These are phyloP conservation scores for Nothomitra cinnamomea DNA, from an alignment of 2,329 filamentous ascomycete species.

Conservation along the genomic window DNA sequence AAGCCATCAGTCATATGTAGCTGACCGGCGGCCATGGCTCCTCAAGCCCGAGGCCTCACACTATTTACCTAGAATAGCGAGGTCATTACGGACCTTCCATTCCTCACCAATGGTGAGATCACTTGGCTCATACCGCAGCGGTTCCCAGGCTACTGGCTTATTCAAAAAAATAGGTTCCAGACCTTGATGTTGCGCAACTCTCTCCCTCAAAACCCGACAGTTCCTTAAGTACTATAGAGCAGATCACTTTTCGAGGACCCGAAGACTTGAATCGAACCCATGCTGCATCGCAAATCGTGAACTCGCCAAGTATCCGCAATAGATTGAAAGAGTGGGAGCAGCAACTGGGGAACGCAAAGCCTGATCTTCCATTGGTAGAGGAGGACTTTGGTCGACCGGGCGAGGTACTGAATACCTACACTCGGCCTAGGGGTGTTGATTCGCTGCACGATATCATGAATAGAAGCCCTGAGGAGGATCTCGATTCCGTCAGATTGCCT, in stretches of 20 bases:
- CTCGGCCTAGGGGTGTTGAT: neutral
- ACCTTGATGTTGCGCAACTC: neutral
- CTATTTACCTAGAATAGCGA: too few species aligned
- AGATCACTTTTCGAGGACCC: too few species aligned
- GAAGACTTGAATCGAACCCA: too few species aligned
- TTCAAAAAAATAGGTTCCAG: neutral
- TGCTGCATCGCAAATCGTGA: too few species aligned
- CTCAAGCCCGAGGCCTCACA: too few species aligned
- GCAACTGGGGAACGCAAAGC: neutral
- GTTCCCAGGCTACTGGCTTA: neutral
- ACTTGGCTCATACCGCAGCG: neutral
- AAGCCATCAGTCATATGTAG: too few species aligned
- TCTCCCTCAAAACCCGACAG: neutral
- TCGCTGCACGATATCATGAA: neutral
- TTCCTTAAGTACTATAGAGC: neutral
- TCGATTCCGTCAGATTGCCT: neutral
- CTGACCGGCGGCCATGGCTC: too few species aligned
- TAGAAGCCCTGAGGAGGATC: neutral
- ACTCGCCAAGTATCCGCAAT: neutral
- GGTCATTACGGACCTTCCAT: neutral
- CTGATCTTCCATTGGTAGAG: neutral
- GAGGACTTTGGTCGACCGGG: conserved; percentile 13
- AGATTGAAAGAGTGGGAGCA: neutral
- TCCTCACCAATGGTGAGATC: neutral
- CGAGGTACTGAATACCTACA: conserved; percentile 11